Conservation (phyloP, 768 basidiomycete genomes). For the Dioszegia aurantiaca region DNA sequence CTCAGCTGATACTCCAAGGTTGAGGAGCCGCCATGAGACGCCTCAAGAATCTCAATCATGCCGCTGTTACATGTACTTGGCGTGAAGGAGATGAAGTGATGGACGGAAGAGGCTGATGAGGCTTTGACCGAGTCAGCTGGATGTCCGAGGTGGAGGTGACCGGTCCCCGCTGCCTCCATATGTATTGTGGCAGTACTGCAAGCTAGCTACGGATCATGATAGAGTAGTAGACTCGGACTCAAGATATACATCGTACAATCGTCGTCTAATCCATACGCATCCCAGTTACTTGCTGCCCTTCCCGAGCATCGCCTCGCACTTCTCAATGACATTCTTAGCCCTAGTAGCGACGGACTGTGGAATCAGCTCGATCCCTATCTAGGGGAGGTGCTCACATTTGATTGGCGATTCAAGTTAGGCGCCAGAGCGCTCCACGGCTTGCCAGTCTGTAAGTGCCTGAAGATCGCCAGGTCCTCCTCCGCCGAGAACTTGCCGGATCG, state of each 20-base stretch:
- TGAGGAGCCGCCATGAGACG: slow-evolving; percentile 7
- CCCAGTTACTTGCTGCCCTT: not conserved
- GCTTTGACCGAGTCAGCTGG: not conserved
- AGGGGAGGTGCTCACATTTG: not conserved
- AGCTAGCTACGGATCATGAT: not conserved
- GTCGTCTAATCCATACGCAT: no score
- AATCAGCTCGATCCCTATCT: not conserved
- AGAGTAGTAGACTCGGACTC: no score
- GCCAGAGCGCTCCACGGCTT: not conserved
- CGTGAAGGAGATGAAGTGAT: not conserved
- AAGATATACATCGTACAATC: no score
- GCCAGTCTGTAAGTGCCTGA: not conserved
- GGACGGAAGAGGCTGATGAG: slow-evolving; percentile 1
- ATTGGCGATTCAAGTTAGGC: not conserved
- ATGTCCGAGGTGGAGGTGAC: slow-evolving; percentile 6
- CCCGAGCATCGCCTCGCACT: not conserved
- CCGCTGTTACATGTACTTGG: not conserved
- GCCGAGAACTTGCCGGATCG: not conserved
- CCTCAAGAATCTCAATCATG: slow-evolving; percentile 14
- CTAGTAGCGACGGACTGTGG: not conserved
- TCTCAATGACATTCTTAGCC: not conserved
- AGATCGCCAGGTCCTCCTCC: not conserved
- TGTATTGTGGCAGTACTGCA: not conserved
- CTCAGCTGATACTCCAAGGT: not conserved
- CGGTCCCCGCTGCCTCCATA: not conserved